phyloP scores from a whole-genome alignment of 805 yeast species.

The Hanseniaspora singularis region DNA sequence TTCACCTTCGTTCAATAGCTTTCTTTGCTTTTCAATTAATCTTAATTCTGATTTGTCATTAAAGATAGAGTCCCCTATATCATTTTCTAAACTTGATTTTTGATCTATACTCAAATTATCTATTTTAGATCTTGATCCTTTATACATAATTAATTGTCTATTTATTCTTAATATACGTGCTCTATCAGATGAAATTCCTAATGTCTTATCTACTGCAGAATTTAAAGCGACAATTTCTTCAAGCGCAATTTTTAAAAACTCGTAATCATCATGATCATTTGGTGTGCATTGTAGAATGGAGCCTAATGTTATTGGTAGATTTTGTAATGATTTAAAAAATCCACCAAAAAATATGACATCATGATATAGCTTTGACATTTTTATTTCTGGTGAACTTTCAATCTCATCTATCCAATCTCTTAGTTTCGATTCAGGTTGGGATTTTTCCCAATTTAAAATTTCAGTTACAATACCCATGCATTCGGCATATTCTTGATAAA shows the following conservation, averaged over 20 bases:
- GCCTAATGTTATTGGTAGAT: slow-evolving; percentile 49
- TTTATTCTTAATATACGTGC: slow-evolving; percentile 44
- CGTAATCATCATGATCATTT: slow-evolving; percentile 40
- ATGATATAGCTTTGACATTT: slow-evolving; percentile 34
- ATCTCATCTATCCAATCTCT: slow-evolving; percentile 46
- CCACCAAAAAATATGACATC: slow-evolving; percentile 48
- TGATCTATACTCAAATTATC: background rate
- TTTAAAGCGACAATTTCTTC: slow-evolving; percentile 45
- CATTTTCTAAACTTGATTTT: background rate
- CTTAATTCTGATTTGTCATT: slow-evolving; percentile 33
- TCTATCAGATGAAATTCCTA: slow-evolving; percentile 48
- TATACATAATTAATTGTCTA: slow-evolving; percentile 25
- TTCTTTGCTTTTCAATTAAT: slow-evolving; percentile 43
- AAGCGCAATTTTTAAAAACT: slow-evolving; percentile 41
- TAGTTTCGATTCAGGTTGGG: slow-evolving; percentile 32
- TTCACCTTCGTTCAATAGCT: slow-evolving; percentile 46
- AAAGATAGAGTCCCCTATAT: slow-evolving; percentile 4
- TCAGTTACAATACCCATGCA: slow-evolving; percentile 50
- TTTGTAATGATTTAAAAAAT: slow-evolving; percentile 42
- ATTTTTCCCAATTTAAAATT: slow-evolving; percentile 38
- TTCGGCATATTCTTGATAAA: slow-evolving; percentile 49
- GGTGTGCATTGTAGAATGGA: slow-evolving; percentile 45
- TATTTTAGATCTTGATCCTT: slow-evolving; percentile 17
- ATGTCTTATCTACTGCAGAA: slow-evolving; percentile 46
- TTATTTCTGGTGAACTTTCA: slow-evolving; percentile 38